Evolutionary conservation across 78 protist species (phyloP).

Genomic region (Monocercomonoides exilis): DNA sequence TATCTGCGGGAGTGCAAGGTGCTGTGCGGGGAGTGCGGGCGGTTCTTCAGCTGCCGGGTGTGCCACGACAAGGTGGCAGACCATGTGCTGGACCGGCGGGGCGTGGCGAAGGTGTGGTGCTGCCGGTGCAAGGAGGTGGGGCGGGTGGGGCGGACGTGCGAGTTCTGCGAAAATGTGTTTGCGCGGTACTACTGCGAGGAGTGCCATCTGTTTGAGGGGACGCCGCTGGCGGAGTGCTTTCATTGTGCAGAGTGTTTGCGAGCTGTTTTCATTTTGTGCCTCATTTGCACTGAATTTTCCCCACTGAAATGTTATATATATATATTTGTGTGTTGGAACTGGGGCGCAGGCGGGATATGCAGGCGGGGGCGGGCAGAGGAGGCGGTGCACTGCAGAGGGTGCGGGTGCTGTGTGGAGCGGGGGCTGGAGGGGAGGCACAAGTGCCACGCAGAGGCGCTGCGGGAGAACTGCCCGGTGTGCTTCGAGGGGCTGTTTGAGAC

Average conservation of each 20-base stretch:
- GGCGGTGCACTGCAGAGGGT: not conserved
- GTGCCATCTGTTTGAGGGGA: not conserved
- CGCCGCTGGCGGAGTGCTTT: not conserved
- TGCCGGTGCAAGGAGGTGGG: not conserved
- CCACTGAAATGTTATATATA: no score
- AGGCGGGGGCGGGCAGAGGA: not conserved
- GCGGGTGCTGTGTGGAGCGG: not conserved
- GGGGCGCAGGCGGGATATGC: not conserved
- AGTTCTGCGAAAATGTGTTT: not conserved
- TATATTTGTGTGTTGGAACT: no score
- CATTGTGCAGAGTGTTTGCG: not conserved
- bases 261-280: not conserved
- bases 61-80: not conserved
- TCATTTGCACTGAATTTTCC: no score
- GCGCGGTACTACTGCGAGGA: not conserved
- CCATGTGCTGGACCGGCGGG: not conserved
- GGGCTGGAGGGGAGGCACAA: not conserved
- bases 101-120: not conserved
- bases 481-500: not conserved
- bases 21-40: not conserved
- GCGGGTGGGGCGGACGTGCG: not conserved
- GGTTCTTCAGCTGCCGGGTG: not conserved
- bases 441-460: not conserved
- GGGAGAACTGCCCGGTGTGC: not conserved
- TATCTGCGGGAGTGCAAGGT: not conserved